Evolutionary conservation across 1,139 yeast species (phyloP), one percentile per base, ranked within the genome.

Genomic region (Debaryomyces subglobosus): DNA sequence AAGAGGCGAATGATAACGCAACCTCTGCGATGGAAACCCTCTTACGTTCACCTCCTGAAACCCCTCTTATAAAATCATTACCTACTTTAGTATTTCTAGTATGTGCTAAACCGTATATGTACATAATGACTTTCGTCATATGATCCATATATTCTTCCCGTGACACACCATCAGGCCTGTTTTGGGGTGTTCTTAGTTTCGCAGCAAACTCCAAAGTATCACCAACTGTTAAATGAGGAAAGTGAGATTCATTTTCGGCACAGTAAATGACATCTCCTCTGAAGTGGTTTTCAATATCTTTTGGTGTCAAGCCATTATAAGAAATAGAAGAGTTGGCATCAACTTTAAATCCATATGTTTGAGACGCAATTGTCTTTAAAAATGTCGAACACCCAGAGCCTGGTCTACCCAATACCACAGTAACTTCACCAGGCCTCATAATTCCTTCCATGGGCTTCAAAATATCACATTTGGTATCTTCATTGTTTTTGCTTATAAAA

Each of bases 351-450:
- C 95, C 96, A 62, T 85, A 83, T 4, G 92, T 86, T 53, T 84
- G 82, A 32, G 86, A 67, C 6, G 92, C 80, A 51, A 88, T 77
- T 0, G 94, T 78, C 59, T 86, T 87, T 58, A 89, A 69, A 45
- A 87, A 77, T 1, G 96, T 87, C 1, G 96, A 79, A 67, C 96
- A 89, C 50, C 96, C 96, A 23, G 92, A 81, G 60, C 95, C 95
- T 0, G 95, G 95, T 63, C 92, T 80, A 39, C 95, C 95, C 34
- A 87, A 68, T 1, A 87, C 95, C 44, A 88, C 89, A 5, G 89
- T 79, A 47, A 88, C 72, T 58, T 86, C 89, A 47, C 96, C 92
- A 0, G 94, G 87, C 40, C 73, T 70, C 53, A 85, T 71, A 5
- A 84, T 58, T 25, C 87, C 92, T 55, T 86, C 89, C 84, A 86